Base-by-base conservation (phyloP, 768 basidiomycete genomes). In the Trametes meyenii region DNA sequence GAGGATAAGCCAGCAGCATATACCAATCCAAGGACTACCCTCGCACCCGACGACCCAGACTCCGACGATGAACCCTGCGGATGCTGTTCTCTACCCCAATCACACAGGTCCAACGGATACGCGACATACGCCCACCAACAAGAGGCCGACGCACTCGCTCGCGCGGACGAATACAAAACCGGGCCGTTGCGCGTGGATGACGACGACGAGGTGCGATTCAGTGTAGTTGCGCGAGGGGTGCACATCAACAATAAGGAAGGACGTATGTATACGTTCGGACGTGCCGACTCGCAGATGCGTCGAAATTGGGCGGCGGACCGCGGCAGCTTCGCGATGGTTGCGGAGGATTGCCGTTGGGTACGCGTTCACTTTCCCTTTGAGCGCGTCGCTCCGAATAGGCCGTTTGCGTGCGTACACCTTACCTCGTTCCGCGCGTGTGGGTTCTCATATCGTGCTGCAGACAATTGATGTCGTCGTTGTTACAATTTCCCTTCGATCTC, bases 291-390 rank as follows among this genome's bases (percentile, higher is more conserved):
- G 7, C 76, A 78, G 62, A 58, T 81, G 40, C 72, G 78, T 13
- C 70, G 76, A 23, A 75, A 73, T 46, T 78, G 77, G 77, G 55
- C 55, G 2, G 73, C 68, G 23, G 74, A 74, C 58, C 62, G 71
- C 5, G 80, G 80, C 11, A 73, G 72, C 24, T 76, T 81, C 51
- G 74, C 73, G n/a, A 64, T 82, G 61, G 69, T 77, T 46, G 75
- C 74, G 33, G 71, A 73, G 66, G 72, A 78, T 26, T 70, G 68
- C 43, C 70, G 72, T 6, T 82, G 78, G 79, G 71, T 65, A 24
- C 72, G 69, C 48, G 63, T 75, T n/a, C 74, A 71, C 26, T 66
- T 65, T 33, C 42, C 66, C 21, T 66, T 60, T 29, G 63, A 71
- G 60, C 60, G 64, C 54, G 53, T 62, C 14, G 49, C 49, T 3